Conservation (phyloP, 768 basidiomycete species). For the Hypholoma sublateritium region DNA sequence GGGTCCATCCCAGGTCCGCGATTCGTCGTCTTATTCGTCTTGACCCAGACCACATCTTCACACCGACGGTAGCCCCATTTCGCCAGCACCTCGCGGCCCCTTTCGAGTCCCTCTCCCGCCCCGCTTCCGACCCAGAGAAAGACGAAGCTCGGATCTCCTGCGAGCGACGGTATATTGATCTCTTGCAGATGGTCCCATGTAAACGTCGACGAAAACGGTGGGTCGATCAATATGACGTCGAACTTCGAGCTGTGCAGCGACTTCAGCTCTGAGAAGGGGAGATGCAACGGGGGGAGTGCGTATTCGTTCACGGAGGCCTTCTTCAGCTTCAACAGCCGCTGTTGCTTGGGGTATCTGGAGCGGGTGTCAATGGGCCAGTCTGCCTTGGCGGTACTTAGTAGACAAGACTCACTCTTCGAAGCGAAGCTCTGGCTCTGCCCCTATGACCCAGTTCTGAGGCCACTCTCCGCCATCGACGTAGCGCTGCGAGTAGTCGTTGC, state of each 20-base stretch:
- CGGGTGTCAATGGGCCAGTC: slow-evolving; percentile 1
- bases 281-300: slow-evolving; percentile 73
- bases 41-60: slow-evolving; percentile 99
- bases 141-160: slow-evolving; percentile 90
- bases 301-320: slow-evolving; percentile 70
- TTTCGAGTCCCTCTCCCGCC: slow-evolving; percentile 86
- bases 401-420: slow-evolving; percentile 85
- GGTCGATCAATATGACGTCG: slow-evolving; percentile 90
- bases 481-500: slow-evolving; percentile 91
- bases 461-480: slow-evolving; percentile 92
- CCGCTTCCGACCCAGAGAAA: slow-evolving; percentile 97
- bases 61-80: slow-evolving; percentile 95
- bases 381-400: neutral
- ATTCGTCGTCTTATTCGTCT: slow-evolving; percentile 77
- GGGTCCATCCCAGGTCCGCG: slow-evolving; percentile 81
- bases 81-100: slow-evolving; percentile 85
- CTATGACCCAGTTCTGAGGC: slow-evolving; percentile 92
- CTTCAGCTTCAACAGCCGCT: slow-evolving; percentile 80
- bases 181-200: slow-evolving; percentile 84
- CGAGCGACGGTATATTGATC: slow-evolving; percentile 78
- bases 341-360: slow-evolving; percentile 92
- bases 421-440: slow-evolving; percentile 82
- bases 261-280: slow-evolving; percentile 57
- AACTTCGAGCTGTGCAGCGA: slow-evolving; percentile 71
- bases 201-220: slow-evolving; percentile 84